phyloP scores from a whole-genome alignment of 306 rosid species.

The Cucumis cinereus region DNA sequence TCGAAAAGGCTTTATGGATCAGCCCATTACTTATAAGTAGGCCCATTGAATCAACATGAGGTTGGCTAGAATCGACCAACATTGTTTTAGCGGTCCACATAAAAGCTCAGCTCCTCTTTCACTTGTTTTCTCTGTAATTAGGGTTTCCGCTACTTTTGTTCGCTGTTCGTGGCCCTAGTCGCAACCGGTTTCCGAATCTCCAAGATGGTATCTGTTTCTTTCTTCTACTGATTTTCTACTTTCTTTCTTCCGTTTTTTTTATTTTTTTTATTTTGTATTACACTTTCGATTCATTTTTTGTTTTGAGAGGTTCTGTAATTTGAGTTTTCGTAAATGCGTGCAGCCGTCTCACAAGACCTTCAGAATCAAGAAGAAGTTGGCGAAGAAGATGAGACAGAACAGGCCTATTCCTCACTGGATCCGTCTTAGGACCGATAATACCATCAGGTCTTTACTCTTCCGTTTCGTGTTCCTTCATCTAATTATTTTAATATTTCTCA shows the following conservation, averaged over 20 bases:
- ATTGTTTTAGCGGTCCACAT: neutral
- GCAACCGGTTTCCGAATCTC: neutral
- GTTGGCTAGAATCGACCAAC: neutral
- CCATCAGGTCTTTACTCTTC: constrained; percentile 37
- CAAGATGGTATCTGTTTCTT: neutral
- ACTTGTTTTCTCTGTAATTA: neutral
- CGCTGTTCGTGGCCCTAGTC: neutral
- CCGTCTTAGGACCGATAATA: constrained; percentile 82
- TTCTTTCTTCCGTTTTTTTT: neutral
- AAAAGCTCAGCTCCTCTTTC: neutral
- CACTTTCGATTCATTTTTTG: neutral
- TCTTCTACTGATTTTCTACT: neutral
- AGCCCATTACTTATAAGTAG: neutral
- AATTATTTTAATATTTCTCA: too few species aligned
- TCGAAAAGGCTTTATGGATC: neutral
- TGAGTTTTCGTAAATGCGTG: neutral
- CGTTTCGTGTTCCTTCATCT: accelerated
- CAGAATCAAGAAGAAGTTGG: constrained; percentile 77
- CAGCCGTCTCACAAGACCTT: constrained; percentile 94
- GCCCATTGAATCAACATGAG: neutral
- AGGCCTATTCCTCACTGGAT: constrained; percentile 92
- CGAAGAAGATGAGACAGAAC: constrained; percentile 94
- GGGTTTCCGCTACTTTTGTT: neutral
- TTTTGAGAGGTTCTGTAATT: neutral
- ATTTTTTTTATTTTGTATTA: too few species aligned